These are phyloP conservation scores for Mycena vitilis DNA, from an alignment of 768 basidiomycete species.

Conservation along the genomic window DNA sequence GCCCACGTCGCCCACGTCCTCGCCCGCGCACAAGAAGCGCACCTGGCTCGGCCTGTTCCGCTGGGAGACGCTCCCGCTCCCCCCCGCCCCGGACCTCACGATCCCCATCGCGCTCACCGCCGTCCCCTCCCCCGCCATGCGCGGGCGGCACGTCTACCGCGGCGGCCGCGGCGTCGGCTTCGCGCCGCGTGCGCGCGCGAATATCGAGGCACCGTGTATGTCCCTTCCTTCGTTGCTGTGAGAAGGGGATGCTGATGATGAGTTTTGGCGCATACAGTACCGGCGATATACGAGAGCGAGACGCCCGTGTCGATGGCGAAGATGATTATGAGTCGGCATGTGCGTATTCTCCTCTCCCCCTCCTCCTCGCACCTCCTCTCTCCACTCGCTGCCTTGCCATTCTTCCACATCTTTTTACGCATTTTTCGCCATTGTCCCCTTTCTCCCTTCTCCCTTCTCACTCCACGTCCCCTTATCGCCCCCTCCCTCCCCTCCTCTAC, in stretches of 20 bases:
- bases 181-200: neutral
- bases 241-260: neutral
- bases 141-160: neutral
- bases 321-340: slow-evolving; percentile 31
- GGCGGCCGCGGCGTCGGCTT: neutral
- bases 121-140: neutral
- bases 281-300: slow-evolving; percentile 21
- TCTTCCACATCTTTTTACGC: too few relatives aligned
- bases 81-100: neutral
- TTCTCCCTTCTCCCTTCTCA: neutral
- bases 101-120: neutral
- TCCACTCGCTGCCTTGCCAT: too few relatives aligned
- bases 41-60: slow-evolving; percentile 3
- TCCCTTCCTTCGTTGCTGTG: neutral
- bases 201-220: slow-evolving; percentile 8
- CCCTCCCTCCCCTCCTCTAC: too few relatives aligned
- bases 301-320: slow-evolving; percentile 30
- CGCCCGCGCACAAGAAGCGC: neutral
- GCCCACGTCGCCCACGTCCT: too few relatives aligned
- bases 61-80: neutral
- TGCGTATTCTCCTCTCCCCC: slow-evolving; percentile 4
- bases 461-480: neutral
- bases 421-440: too few relatives aligned
- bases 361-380: neutral
- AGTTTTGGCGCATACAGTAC: neutral